A percentile compares a stretch with the other conserved stretches of the same genome.
These are phyloP conservation scores for Podochytrium sp. DNA, from an alignment of 192 early-diverging fungal genomes.

Conservation along the genomic window DNA sequence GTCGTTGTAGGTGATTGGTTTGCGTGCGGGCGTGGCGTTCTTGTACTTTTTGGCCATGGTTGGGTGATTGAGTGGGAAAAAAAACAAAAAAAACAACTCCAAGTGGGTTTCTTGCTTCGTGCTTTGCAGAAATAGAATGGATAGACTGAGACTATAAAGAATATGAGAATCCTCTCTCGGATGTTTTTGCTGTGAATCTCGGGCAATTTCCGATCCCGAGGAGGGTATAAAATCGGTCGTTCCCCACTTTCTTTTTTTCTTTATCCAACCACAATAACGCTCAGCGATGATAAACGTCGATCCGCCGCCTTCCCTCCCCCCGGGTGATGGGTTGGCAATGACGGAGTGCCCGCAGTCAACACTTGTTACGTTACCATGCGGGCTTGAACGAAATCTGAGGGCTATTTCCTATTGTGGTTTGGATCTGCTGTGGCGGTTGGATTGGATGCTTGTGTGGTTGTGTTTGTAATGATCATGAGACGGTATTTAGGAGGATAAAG, in stretches of 20 bases:
- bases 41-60: slow-evolving; percentile 25
- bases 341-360: background rate
- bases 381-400: slow-evolving; percentile 23
- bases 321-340: slow-evolving; percentile 16
- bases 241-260: background rate
- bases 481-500: too few species aligned
- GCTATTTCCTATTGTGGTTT: background rate
- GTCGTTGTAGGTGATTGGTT: background rate
- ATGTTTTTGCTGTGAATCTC: background rate
- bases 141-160: too few species aligned
- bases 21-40: background rate
- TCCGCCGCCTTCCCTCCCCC: slow-evolving; percentile 25
- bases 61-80: background rate
- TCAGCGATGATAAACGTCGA: slow-evolving; percentile 15
- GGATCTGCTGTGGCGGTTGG: background rate
- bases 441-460: too few species aligned
- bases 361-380: background rate
- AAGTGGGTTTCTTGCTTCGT: too few species aligned
- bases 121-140: too few species aligned
- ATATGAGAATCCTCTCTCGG: background rate
- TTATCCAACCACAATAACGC: slow-evolving; percentile 24
- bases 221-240: background rate
- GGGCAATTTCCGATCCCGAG: background rate
- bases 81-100: slow-evolving; percentile 10
- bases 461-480: too few species aligned